phyloP scores from a whole-genome alignment of 2,329 filamentous ascomycete species.

The Bertia moriformis region DNA sequence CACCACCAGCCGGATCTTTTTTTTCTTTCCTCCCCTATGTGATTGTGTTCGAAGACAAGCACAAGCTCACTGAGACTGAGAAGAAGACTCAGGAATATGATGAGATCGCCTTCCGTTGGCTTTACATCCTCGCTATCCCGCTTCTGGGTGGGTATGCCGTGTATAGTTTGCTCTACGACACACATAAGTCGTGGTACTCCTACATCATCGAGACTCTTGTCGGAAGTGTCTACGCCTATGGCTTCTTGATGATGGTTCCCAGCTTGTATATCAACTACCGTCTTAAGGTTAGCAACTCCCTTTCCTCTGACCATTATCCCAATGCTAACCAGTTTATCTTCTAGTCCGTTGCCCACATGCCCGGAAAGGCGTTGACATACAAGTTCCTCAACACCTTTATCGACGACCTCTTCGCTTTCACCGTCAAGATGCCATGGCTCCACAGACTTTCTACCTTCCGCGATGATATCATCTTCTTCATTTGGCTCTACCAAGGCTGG shows the following conservation, averaged over 20 bases:
- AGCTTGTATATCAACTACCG: conserved; percentile 98
- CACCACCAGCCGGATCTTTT: conserved; percentile 36
- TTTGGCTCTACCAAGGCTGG: conserved; percentile 90
- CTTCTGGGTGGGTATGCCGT: conserved; percentile 75
- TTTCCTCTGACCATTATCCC: background rate
- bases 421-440: conserved; percentile 95
- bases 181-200: conserved; percentile 95
- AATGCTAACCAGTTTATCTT: conserved; percentile 1
- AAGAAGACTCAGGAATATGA: conserved; percentile 98
- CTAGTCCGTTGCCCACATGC: conserved; percentile 80
- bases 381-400: conserved; percentile 99
- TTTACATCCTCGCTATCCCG: conserved; percentile 83
- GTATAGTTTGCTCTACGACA: conserved; percentile 85
- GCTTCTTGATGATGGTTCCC: conserved; percentile 98
- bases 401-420: conserved; percentile 95
- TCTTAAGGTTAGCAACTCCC: conserved; percentile 46
- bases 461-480: conserved; percentile 95
- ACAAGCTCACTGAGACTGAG: conserved; percentile 86
- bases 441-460: conserved; percentile 83
- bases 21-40: conserved; percentile 60
- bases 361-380: conserved; percentile 89
- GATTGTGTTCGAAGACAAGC: conserved; percentile 86
- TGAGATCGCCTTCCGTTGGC: conserved; percentile 91
- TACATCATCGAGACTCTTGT: conserved; percentile 92
- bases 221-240: conserved; percentile 91